Percentiles rank a stretch among this genome's conserved stretches.
Conservation (phyloP, 179 eudicot species). For the Beta lomatogona region DNA sequence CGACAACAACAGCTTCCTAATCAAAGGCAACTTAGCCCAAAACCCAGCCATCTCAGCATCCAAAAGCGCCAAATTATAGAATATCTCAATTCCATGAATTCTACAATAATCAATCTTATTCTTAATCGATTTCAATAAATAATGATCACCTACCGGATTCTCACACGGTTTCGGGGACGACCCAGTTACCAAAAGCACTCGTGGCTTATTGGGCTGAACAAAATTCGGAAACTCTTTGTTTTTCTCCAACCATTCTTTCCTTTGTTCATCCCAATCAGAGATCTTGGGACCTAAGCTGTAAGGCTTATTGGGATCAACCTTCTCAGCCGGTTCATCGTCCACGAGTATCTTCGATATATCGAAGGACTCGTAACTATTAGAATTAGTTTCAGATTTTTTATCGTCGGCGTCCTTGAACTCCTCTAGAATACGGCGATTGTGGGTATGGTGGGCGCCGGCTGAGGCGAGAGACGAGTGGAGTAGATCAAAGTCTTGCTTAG, state of each 20-base stretch:
- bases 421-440: conserved; percentile 28
- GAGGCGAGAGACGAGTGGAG: not conserved
- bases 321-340: conserved; percentile 33
- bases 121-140: conserved; percentile 48
- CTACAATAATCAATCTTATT: conserved; percentile 62
- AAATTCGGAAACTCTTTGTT: conserved; percentile 38
- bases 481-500: conserved; percentile 29
- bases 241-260: conserved; percentile 38
- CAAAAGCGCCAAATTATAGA: conserved; percentile 48
- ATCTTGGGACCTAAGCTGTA: conserved; percentile 53
- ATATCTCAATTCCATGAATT: conserved; percentile 48
- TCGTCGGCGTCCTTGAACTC: conserved; percentile 11
- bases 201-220: conserved; percentile 39
- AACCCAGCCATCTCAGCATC: conserved; percentile 54
- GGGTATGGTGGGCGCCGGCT: conserved; percentile 1
- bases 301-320: conserved; percentile 28
- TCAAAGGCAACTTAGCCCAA: conserved; percentile 56
- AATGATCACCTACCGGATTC: conserved; percentile 51
- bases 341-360: conserved; percentile 27
- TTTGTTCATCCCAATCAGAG: conserved; percentile 45
- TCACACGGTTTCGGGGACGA: conserved; percentile 36
- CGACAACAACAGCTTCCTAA: conserved; percentile 42
- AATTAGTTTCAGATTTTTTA: not conserved
- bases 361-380: conserved; percentile 31
- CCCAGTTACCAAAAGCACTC: conserved; percentile 52